Base-by-base conservation (phyloP, 805 yeast species). In the Candida manassasensis region DNA sequence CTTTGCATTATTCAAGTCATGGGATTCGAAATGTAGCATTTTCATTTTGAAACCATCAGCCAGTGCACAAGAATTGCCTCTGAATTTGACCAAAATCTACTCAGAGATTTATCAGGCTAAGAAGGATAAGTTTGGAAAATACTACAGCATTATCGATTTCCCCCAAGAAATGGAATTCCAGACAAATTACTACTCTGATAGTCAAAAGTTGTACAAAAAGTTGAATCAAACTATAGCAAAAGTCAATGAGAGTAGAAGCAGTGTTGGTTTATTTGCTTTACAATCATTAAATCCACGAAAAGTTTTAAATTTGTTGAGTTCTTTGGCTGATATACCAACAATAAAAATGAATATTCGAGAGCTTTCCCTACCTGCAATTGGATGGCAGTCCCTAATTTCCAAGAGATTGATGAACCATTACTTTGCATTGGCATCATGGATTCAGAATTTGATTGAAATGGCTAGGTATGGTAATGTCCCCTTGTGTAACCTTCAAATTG, bases 401-500 rank as follows among this genome's bases (percentile, higher is more conserved):
- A 80, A 78, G 42, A 64, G 86, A 43, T 63, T 86, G 3, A 68
- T 81, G 27, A 81, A 79, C 46, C 88, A 84, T 44, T 78, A 79
- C 53, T 67, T 90, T 29, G 77, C 85, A 0, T 60, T 88, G 29
- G 83, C 93, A 0, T 64, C 79, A 2, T 82, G 95, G 84, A 52
- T 88, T 19, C 66, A 70, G 25, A 81, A 81, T 47, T 66, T 86
- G 59, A 69, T 79, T 13, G 64, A 77, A 0, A 55, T 86, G 35
- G 71, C 97, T 0, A 70, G 73, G 39, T 86, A 82, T 52, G 77
- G 90, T 27, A 79, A 82, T 37, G 74, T 93, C 33, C 98, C 98
- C 2, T 53, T 93, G 22, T 86, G 97, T 52, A 90, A 93, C 50
- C 60, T 90, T 44, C 79, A 78, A 43, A 68, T 79, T n/a, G 90